Evolutionary conservation across 2,329 filamentous ascomycete species (phyloP), one percentile per base, ranked within the genome.

Genomic region (Colletotrichum simmondsii): DNA sequence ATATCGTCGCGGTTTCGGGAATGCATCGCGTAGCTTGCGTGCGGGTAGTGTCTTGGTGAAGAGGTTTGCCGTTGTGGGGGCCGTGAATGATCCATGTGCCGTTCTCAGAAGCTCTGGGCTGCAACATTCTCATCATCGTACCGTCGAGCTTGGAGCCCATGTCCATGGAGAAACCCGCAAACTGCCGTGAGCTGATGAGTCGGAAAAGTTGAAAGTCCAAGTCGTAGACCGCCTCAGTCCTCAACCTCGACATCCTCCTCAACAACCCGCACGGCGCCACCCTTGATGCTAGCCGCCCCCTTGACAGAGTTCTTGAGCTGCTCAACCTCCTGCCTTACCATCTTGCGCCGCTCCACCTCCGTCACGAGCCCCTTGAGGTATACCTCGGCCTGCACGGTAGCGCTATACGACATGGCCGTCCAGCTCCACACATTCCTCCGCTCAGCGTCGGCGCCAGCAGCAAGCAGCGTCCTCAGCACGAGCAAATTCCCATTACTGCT

Each of bases 371-470:
- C 91, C 82, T 94, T 94, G 74, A 97, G 92, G 79, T 97, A 97
- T 0, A 95, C 93, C 82, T 97, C 94, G 1, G 94, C 94, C 79
- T 95, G 92, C 8, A 95, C 92, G 0, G 93, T 96, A 16, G 93
- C 91, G 74, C 92, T 94, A 81, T 97, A 97, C 22, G 92, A 91
- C n/a, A 95, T 88, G 0, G 95, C 93, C 1, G 92, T 95, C 94
- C 95, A 97, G 79, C 90, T 92, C 86, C 92, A 94, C 2, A 91
- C 85, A 79, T 97, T 97, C 76, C 88, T 87, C 68, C 90, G 90
- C 67, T 92, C 87, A 0, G 93, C 90, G 76, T 95, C 92, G 0
- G 95, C 94, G 12, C 95, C 95, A 0, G 93, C 94, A 3, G 93
- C 91, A 14, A 97, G 87, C 65, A 97, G 85, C 46, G 95, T 93